These are phyloP conservation scores for Phaeosphaeria sp. DNA, from an alignment of 2,329 filamentous ascomycete species.

Conservation along the genomic window DNA sequence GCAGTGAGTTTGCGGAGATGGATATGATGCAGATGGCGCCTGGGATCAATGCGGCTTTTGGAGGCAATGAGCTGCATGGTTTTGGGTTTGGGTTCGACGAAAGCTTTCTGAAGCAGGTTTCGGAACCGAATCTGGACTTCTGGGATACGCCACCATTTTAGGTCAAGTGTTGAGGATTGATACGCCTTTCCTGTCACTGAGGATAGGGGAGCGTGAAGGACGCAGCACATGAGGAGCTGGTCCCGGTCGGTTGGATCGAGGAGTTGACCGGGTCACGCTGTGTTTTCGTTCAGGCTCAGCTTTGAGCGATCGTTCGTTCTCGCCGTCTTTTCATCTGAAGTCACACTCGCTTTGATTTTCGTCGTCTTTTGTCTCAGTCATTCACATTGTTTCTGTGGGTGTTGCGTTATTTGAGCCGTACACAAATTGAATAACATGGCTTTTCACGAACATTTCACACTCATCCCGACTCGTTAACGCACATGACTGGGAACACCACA, in stretches of 20 bases:
- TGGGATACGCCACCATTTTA: constrained; percentile 37
- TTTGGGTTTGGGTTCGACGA: constrained; percentile 43
- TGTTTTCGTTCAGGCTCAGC: background rate
- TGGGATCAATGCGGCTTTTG: constrained; percentile 2
- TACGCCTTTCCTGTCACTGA: background rate
- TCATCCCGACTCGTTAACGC: background rate
- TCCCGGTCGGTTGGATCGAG: background rate
- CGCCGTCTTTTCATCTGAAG: background rate
- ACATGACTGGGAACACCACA: background rate
- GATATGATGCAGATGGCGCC: constrained; percentile 15
- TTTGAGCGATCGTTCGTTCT: background rate
- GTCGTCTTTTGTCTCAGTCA: background rate
- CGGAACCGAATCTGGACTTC: constrained; percentile 36
- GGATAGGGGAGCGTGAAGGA: no score
- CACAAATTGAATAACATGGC: background rate
- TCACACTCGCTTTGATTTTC: background rate
- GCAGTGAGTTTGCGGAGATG: background rate
- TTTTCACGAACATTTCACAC: background rate
- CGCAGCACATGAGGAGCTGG: background rate
- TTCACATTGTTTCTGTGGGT: background rate
- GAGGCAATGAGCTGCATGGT: constrained; percentile 39
- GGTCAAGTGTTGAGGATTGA: background rate
- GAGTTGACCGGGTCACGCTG: background rate
- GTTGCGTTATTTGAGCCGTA: background rate
- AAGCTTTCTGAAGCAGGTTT: constrained; percentile 38